Base-by-base conservation (phyloP, 192 early-diverging fungal genomes). In the Anaeromyces robustus region DNA sequence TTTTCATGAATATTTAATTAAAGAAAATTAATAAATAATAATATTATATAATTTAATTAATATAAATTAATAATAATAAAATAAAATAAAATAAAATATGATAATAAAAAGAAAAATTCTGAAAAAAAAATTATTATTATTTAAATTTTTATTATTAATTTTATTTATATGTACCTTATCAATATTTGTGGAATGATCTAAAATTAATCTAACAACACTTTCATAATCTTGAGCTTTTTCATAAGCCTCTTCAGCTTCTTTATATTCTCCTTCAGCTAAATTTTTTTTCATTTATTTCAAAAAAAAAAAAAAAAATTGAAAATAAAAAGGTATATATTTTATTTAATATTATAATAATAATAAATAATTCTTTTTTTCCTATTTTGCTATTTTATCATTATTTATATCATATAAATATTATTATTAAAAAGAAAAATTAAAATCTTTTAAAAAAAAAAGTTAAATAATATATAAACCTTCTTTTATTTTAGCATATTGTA, bases 221-320 rank as follows among this genome's bases (percentile, higher is more conserved):
- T 88, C 88, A 80, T 83, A 88, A 80, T 88, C 87, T 37, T 86
- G 83, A 7, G 87, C 89, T 34, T 81, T 82, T 77, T 90, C 89
- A 84, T 89, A 90, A 1, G 89, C 89, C 3, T 77, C 30, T 3
- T 85, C 86, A 9, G 89, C 89, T 82, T 90, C 89, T 41, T 78
- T 77, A 80, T 83, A 86, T 68, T 86, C 84, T 19, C 82, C 82
- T 39, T 81, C 59, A 19, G 87, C 86, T 82, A 39, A 77, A 85
- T 29, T 30, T 22, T 30, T 19, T 18, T 34, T 29, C 18, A 43
- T 83, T 84, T 41, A 79, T 77, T 11, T 26, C 12, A 29, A 18
- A 29, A 14, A 11, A 26, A 68, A 78, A 12, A 5, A 30, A 41
- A 82, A 30, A 34, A 7, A 34, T 7, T 34, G 12, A 34, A n/a